A percentile compares a stretch with the other conserved stretches of the same genome.
phyloP scores from a whole-genome alignment of 2,329 filamentous ascomycete species.

The Penicillium sp. region DNA sequence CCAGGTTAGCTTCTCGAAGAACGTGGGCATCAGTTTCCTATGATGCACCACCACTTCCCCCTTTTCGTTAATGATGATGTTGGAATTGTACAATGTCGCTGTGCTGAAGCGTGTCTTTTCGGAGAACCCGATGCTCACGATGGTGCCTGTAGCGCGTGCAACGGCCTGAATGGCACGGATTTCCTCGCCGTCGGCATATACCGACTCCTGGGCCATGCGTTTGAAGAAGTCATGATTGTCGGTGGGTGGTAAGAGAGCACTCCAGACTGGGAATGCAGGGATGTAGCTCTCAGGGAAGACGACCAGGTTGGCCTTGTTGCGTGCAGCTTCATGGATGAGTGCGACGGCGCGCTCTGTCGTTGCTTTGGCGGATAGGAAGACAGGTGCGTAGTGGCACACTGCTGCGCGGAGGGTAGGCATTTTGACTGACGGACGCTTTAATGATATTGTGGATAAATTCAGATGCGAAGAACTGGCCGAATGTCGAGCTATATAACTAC shows the following conservation, averaged over 20 bases:
- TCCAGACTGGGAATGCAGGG: constrained; percentile 54
- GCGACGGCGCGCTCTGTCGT: constrained; percentile 48
- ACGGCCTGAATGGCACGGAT: constrained; percentile 38
- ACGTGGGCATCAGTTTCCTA: constrained; percentile 54
- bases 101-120: constrained; percentile 44
- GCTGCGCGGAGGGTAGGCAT: not conserved
- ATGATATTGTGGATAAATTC: not conserved
- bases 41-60: constrained; percentile 51
- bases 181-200: constrained; percentile 47
- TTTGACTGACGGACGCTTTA: not conserved
- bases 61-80: constrained; percentile 43
- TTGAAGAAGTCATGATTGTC: constrained; percentile 51
- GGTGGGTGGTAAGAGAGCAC: constrained; percentile 43
- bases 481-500: not conserved
- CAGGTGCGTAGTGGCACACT: constrained; percentile 39
- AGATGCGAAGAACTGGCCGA: not conserved
- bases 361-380: constrained; percentile 45
- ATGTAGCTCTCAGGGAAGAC: constrained; percentile 55
- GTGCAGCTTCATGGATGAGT: constrained; percentile 44
- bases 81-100: constrained; percentile 51
- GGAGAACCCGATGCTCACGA: constrained; percentile 50
- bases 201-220: constrained; percentile 43
- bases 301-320: constrained; percentile 46
- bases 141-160: constrained; percentile 34
- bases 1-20: constrained; percentile 57